Evolutionary conservation across 2,329 filamentous ascomycete species (phyloP).

Genomic region (Fusarium torreyae): DNA sequence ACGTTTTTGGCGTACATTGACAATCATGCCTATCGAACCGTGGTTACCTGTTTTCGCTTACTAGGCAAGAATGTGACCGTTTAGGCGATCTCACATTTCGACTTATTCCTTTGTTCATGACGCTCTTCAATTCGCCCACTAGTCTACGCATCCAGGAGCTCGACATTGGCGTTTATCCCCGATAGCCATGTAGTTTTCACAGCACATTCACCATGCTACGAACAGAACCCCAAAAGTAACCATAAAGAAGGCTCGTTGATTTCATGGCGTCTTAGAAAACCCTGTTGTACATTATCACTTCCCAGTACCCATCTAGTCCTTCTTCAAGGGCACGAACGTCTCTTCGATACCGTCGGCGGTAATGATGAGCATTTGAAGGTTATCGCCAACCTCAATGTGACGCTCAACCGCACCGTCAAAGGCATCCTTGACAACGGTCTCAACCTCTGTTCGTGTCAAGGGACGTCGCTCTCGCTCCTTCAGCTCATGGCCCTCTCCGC

Average conservation of each 20-base stretch:
- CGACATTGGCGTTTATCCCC: not conserved
- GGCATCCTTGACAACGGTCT: slow-evolving; percentile 93
- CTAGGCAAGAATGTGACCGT: not conserved
- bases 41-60: not conserved
- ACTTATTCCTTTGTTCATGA: not conserved
- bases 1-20: not conserved
- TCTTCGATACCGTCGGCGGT: slow-evolving; percentile 92
- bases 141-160: not conserved
- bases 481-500: slow-evolving; percentile 85
- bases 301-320: slow-evolving; percentile 73
- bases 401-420: slow-evolving; percentile 98
- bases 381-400: slow-evolving; percentile 98
- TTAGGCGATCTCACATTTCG: not conserved
- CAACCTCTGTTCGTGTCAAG: slow-evolving; percentile 80
- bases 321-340: slow-evolving; percentile 87
- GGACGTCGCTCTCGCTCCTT: slow-evolving; percentile 79
- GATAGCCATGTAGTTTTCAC: slow-evolving; percentile 1
- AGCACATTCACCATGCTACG: slow-evolving; percentile 15
- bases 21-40: not conserved
- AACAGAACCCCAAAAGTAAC: not conserved
- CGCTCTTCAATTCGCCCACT: not conserved
- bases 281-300: slow-evolving; percentile 53
- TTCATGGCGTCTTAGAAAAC: slow-evolving; percentile 45
- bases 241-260: slow-evolving; percentile 40
- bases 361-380: slow-evolving; percentile 94